Evolutionary conservation across 306 rosid genomes (phyloP).

Genomic region (Cucurbita argyrosperma): DNA sequence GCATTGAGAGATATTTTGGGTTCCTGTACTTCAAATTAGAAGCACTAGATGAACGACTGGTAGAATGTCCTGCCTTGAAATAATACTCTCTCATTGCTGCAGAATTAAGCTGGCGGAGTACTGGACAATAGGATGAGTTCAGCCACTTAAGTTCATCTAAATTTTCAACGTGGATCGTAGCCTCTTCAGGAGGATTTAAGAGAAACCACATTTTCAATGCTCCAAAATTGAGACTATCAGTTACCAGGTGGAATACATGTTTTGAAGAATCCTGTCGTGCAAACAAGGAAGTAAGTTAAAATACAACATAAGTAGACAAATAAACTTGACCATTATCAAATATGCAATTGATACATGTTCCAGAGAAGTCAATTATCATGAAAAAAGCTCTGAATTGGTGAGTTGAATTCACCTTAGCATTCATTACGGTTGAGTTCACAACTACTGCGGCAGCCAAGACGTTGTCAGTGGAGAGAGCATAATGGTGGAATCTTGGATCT

Average conservation of each 20-base stretch:
- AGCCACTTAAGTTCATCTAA: conserved; percentile 91
- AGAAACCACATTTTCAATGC: conserved; percentile 99
- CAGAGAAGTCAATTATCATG: background rate
- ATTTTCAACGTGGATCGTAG: conserved; percentile 79
- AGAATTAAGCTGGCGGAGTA: conserved; percentile 85
- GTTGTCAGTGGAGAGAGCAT: conserved; percentile 88
- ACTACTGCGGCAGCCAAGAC: conserved; percentile 96
- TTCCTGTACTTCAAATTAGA: conserved; percentile 90
- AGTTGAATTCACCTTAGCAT: conserved; percentile 53
- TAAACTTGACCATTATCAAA: background rate
- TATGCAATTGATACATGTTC: background rate
- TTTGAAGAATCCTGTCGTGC: conserved; percentile 72
- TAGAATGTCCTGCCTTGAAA: conserved; percentile 82
- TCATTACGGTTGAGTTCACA: conserved; percentile 66
- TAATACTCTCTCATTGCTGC: conserved; percentile 87
- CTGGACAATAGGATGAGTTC: conserved; percentile 93
- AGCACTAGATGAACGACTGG: conserved; percentile 50
- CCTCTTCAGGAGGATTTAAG: conserved; percentile 88
- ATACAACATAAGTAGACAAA: conserved; percentile 7
- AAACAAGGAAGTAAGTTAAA: conserved; percentile 13
- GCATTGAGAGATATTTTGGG: conserved; percentile 96
- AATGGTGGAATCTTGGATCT: conserved; percentile 65
- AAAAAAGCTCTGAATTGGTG: background rate
- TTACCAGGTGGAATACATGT: conserved; percentile 88
- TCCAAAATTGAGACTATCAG: conserved; percentile 88